These are phyloP conservation scores for Pseudomicrostroma phylloplanum DNA, from an alignment of 1,284 basidiomycete genomes.

Conservation along the genomic window DNA sequence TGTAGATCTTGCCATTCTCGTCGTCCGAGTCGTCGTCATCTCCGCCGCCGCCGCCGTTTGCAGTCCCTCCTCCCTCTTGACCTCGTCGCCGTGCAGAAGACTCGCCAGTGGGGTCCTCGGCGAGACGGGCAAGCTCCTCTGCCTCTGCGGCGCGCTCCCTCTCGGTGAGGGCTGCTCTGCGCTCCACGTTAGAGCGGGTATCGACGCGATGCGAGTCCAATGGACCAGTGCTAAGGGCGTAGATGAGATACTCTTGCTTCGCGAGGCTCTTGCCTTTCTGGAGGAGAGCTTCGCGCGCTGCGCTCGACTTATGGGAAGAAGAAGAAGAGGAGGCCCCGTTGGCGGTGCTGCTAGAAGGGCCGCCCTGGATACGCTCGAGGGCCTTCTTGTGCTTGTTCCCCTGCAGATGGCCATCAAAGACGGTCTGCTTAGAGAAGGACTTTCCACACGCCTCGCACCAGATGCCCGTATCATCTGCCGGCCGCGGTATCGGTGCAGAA, in stretches of 20 bases:
- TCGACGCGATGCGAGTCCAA: slow-evolving; percentile 26
- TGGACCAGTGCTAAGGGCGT: slow-evolving; percentile 22
- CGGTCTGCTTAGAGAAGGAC: slow-evolving; percentile 89
- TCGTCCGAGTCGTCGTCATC: slow-evolving; percentile 51
- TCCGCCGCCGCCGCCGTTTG: slow-evolving; percentile 12
- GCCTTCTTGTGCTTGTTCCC: slow-evolving; percentile 94
- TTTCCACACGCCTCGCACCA: slow-evolving; percentile 92
- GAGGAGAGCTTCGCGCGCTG: slow-evolving; percentile 4
- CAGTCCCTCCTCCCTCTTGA: slow-evolving; percentile 17
- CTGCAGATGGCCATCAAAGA: slow-evolving; percentile 89
- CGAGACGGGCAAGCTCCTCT: slow-evolving; percentile 60
- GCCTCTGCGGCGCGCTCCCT: slow-evolving; percentile 91
- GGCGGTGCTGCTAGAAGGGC: slow-evolving; percentile 56
- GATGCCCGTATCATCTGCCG: slow-evolving; percentile 59
- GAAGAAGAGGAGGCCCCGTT: slow-evolving; percentile 11
- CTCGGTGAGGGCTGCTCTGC: slow-evolving; percentile 88
- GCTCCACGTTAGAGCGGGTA: slow-evolving; percentile 91
- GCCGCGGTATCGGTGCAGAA: not conserved
- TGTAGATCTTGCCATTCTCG: slow-evolving; percentile 71
- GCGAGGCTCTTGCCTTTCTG: slow-evolving; percentile 27
- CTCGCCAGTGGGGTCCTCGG: slow-evolving; percentile 58
- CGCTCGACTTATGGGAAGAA: not conserved
- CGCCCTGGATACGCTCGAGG: slow-evolving; percentile 57
- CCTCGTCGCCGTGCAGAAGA: slow-evolving; percentile 33
- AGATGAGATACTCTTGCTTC: slow-evolving; percentile 33